Base-by-base conservation (phyloP, 805 yeast species). In the Komagataella phaffii region DNA sequence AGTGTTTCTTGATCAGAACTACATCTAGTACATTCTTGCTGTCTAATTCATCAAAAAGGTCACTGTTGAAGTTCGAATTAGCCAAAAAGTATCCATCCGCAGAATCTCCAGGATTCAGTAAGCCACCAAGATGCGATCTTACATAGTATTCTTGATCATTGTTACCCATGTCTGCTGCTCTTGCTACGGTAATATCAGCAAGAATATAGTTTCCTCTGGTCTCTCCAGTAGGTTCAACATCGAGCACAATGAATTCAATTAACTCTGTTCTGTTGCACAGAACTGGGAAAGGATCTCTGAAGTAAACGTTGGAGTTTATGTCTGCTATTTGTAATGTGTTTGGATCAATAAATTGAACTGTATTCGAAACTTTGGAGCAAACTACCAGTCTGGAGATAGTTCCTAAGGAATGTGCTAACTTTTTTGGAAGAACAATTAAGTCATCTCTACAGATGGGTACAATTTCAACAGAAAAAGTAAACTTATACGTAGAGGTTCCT, bases 361-460 rank as follows among this genome's bases (percentile, higher is more conserved):
- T 71, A 65, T 88, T 91, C 46, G 95, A 78, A 52, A 93, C 71
- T 63, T 87, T 88, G 51, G 87, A 80, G 71, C 99, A 93, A 52
- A 93, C 65, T 10, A 86, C 93, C 56, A 91, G 71, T 64, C 87
- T 81, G 40, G 90, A 74, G 53, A 88, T 85, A 64, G 83, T 83
- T 52, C 98, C 96, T 70, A 88, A 64, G 14, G 86, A 77, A 56
- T 80, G 79, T 6, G 98, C 97, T 58, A 91, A 67, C 62, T 83
- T 85, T 64, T 84, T 83, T 30, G 99, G 99, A 57, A 93, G 72
- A 40, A 91, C 88, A 23, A 93, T 96, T 59, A 93, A 74, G 65
- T 95, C 99, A 64, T 93, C 99, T 67, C 93, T 86, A 77, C 99
- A 93, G 46, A 95, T 81, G 17, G 99, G 99, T 1, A 87, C 96